Base-by-base conservation (phyloP, 148 eudicot species). In the Pharnaceum exiguum region DNA sequence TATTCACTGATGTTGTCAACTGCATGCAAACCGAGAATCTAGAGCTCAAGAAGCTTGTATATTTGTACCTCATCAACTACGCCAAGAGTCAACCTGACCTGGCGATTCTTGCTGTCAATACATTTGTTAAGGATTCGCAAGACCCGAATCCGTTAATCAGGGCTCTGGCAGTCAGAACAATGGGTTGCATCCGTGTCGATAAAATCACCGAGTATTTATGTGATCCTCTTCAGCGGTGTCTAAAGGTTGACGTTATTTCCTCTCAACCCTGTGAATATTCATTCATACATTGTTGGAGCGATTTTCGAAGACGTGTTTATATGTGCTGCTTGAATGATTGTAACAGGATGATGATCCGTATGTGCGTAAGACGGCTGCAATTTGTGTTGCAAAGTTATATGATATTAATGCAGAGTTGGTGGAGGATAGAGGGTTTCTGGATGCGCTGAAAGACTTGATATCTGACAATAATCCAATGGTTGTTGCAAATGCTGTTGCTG, bases 401-500 rank as follows among this genome's bases (percentile, higher is more conserved):
- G 99, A 94, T 77, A 89, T 94, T 60, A 94, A 94, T 82, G 96
- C 99, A 22, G 99, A 93, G 76, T 82, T 93, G 57, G 99, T 93
- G 60, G 99, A 93, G 73, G 99, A 93, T 59, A 83, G 99, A 62
- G 99, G 99, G 24, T 93, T 93, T 74, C 72, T 93, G 66, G 99
- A 93, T 64, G 77, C 96, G 17, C 82, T 93, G 64, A 93, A 89
- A 77, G 99, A 93, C 74, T 79, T 93, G 71, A 93, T 93, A 74
- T 94, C 99, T 52, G 99, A 94, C 68, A 94, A 94, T 74, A 94
- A 94, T 52, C 99, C 99, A 21, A 94, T 94, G 99, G 99, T 94
- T 61, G 99, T 94, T 57, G 99, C 99, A 58, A 94, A 94, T 79
- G 99, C 99, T 71, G 96, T 94, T 57, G 99, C 99, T 23, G 95